Evolutionary conservation across 345 rosid species (phyloP).

Genomic region (Ailanthus altissimus): DNA sequence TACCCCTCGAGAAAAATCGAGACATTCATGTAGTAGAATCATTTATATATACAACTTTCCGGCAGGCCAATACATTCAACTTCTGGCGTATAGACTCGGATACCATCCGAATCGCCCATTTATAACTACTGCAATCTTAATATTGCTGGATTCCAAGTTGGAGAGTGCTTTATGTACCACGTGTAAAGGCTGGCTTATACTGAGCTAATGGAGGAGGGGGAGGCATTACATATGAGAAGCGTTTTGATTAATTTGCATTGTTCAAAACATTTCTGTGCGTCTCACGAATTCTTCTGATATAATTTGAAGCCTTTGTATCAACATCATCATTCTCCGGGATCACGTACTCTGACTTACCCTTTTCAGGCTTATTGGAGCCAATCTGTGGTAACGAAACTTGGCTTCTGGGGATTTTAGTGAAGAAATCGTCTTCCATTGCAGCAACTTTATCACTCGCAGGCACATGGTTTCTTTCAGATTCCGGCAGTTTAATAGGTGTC

Average conservation of each 20-base stretch:
- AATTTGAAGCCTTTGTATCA: constrained; percentile 22
- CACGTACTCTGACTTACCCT: not conserved
- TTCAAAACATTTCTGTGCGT: constrained; percentile 1
- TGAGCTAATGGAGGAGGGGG: not conserved
- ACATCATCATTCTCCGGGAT: constrained; percentile 12
- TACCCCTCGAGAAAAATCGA: no score
- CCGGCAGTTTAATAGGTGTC: not conserved
- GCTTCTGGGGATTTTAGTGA: not conserved
- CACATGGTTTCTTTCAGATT: not conserved
- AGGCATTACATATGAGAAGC: not conserved
- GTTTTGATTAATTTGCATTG: not conserved
- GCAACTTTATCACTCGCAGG: not conserved
- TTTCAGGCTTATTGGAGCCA: constrained; percentile 7
- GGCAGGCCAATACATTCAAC: no score
- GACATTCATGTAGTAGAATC: no score
- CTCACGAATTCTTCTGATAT: constrained; percentile 13
- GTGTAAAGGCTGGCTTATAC: not conserved
- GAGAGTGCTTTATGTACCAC: not conserved
- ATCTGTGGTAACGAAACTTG: not conserved
- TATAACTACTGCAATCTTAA: no score
- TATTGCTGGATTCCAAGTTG: no score
- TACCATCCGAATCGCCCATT: no score
- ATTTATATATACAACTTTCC: no score
- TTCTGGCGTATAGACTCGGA: no score
- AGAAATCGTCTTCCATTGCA: not conserved